phyloP scores from a whole-genome alignment of 805 yeast species.

The Candida fluviatilis region DNA sequence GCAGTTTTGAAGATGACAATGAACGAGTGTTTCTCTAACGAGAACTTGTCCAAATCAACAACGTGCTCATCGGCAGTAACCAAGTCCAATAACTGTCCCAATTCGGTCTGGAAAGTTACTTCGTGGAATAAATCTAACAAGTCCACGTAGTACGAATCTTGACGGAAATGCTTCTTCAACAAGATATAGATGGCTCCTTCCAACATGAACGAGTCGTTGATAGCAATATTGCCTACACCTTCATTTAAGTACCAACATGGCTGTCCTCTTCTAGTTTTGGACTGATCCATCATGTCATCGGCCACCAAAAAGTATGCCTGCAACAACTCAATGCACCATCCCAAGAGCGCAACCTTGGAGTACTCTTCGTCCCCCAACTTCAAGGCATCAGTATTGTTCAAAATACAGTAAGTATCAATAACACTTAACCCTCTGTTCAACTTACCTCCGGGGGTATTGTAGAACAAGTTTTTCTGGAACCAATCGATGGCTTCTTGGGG shows the following conservation, averaged over 20 bases:
- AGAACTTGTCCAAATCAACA: conserved; percentile 84
- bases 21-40: conserved; percentile 86
- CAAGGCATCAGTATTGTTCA: conserved; percentile 56
- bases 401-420: conserved; percentile 82
- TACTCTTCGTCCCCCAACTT: conserved; percentile 68
- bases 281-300: conserved; percentile 97
- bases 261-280: conserved; percentile 96
- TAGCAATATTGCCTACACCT: conserved; percentile 88
- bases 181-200: conserved; percentile 91
- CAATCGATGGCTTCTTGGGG: conserved; percentile 82
- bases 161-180: conserved; percentile 82
- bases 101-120: conserved; percentile 94
- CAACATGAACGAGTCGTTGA: conserved; percentile 94
- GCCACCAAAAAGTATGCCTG: conserved; percentile 97
- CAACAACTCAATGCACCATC: conserved; percentile 92
- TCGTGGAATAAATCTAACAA: conserved; percentile 93
- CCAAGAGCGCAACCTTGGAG: conserved; percentile 79
- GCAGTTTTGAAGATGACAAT: conserved; percentile 97
- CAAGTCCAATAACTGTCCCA: conserved; percentile 92
- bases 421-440: conserved; percentile 95
- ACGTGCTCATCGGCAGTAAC: conserved; percentile 96
- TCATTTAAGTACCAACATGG: conserved; percentile 92
- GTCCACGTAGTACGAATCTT: conserved; percentile 81
- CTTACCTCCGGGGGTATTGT: conserved; percentile 96
- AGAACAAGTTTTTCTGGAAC: conserved; percentile 68